These are phyloP conservation scores for Pleurotus platypus DNA, from an alignment of 768 basidiomycete species.

Conservation along the genomic window DNA sequence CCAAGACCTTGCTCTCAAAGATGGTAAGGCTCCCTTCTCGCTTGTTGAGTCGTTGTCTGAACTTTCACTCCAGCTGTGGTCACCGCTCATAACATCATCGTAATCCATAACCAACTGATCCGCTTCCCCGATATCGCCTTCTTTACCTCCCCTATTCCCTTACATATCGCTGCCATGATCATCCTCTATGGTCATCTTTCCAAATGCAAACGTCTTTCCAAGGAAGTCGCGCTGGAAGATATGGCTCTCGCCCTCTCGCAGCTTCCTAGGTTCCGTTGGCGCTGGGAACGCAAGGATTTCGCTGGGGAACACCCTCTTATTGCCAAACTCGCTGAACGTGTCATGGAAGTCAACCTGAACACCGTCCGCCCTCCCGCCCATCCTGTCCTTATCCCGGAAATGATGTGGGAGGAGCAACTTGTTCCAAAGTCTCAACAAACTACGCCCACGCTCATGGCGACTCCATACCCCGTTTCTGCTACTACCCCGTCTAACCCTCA, in stretches of 20 bases:
- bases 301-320: conserved; percentile 83
- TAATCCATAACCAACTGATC: conserved; percentile 80
- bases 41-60: background rate
- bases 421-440: conserved; percentile 34
- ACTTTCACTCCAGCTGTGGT: conserved; percentile 56
- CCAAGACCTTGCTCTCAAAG: conserved; percentile 68
- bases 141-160: conserved; percentile 84
- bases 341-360: conserved; percentile 72
- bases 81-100: conserved; percentile 83
- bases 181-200: conserved; percentile 87
- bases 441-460: conserved; percentile 36
- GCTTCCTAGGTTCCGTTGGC: conserved; percentile 87
- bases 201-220: conserved; percentile 62
- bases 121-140: conserved; percentile 84
- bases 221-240: conserved; percentile 70
- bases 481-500: conserved; percentile 15
- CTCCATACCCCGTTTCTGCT: conserved; percentile 27
- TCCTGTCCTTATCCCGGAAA: conserved; percentile 46
- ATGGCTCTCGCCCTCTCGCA: conserved; percentile 86
- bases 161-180: conserved; percentile 90
- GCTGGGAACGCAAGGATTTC: conserved; percentile 84
- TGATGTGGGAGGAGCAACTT: conserved; percentile 50
- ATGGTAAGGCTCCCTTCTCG: conserved; percentile 44
- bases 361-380: conserved; percentile 44
- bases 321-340: conserved; percentile 75